Base-by-base conservation (phyloP, 129 eudicot genomes). In the Flaveria sonorensis region DNA sequence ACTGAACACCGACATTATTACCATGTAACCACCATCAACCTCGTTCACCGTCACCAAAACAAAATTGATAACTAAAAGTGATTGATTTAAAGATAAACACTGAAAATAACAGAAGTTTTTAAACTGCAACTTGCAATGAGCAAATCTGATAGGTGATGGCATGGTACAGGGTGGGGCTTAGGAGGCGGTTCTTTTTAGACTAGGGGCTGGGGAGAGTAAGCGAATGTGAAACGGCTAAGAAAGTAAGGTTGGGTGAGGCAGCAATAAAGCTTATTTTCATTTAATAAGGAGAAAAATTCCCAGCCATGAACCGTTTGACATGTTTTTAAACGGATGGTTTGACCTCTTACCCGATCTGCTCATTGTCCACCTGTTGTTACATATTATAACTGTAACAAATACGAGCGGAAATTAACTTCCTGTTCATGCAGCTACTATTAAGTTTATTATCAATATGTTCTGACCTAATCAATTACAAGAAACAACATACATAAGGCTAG, bases 301-400 rank as follows among this genome's bases (percentile, higher is more conserved):
- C 42, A n/a, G 51, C 20, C 68, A 53, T 73, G 56, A n/a, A 23
- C 26, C 2, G 15, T 57, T 42, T 73, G 55, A 36, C 42, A 14
- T 21, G 39, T 55, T 39, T 39, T 56, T 16, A 64, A 30, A 30
- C 14, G 46, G 11, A 64, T 36, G 48, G 23, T 64, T 32, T 64
- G 70, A 21, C 16, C 20, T 16, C 4, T 48, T 18, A 26, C 52
- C 77, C 39, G 10, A 56, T 42, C 39, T 14, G 43, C 6, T 45
- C 50, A 14, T 20, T 59, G 24, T 48, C 69, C 42, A 74, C 26
- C 74, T 51, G 28, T 40, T 7, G 36, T n/a, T 77, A 42, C 60
- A 55, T 19, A 15, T 24, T 77, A 68, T 21, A 68, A 68, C 39
- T 56, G 11, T n/a, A 68, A 77, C 70, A 53, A 23, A 77, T 68